These are phyloP conservation scores for Penicillium cataractarum DNA, from an alignment of 495 filamentous ascomycete species.

Conservation along the genomic window DNA sequence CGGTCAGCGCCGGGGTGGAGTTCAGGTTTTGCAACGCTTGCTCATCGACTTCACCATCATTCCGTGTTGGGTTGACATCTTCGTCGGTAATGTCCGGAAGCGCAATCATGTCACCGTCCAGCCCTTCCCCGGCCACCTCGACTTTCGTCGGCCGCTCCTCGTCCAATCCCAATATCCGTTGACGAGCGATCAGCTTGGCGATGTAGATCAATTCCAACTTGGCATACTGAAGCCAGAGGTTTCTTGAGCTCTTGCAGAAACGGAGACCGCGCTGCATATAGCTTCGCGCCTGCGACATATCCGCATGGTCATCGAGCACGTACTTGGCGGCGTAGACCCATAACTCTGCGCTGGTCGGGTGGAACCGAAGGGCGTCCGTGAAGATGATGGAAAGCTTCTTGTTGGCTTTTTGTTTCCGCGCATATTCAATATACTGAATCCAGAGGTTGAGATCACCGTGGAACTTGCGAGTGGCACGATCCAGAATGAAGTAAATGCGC, in stretches of 20 bases:
- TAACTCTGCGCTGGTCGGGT: slow-evolving; percentile 79
- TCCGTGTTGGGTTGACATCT: slow-evolving; percentile 64
- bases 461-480: slow-evolving; percentile 85
- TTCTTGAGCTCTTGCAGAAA: slow-evolving; percentile 74
- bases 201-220: slow-evolving; percentile 93
- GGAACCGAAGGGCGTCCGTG: slow-evolving; percentile 76
- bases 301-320: slow-evolving; percentile 72
- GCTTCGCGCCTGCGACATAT: slow-evolving; percentile 82
- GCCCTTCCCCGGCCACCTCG: slow-evolving; percentile 43
- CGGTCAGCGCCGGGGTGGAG: slow-evolving; percentile 79
- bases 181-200: slow-evolving; percentile 71
- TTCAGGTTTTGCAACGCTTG: slow-evolving; percentile 64
- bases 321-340: slow-evolving; percentile 87
- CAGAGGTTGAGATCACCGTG: slow-evolving; percentile 82
- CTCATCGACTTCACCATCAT: slow-evolving; percentile 53
- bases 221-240: slow-evolving; percentile 86
- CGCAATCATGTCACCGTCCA: slow-evolving; percentile 58
- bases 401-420: slow-evolving; percentile 70
- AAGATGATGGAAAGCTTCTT: slow-evolving; percentile 80
- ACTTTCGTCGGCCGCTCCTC: slow-evolving; percentile 46
- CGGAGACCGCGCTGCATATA: slow-evolving; percentile 88
- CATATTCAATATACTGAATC: slow-evolving; percentile 89
- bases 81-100: slow-evolving; percentile 65
- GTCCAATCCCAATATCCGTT: slow-evolving; percentile 72
- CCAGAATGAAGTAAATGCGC: slow-evolving; percentile 84